Conservation (phyloP, 2,329 filamentous ascomycete species). For the Sporothrix variecibatus region DNA sequence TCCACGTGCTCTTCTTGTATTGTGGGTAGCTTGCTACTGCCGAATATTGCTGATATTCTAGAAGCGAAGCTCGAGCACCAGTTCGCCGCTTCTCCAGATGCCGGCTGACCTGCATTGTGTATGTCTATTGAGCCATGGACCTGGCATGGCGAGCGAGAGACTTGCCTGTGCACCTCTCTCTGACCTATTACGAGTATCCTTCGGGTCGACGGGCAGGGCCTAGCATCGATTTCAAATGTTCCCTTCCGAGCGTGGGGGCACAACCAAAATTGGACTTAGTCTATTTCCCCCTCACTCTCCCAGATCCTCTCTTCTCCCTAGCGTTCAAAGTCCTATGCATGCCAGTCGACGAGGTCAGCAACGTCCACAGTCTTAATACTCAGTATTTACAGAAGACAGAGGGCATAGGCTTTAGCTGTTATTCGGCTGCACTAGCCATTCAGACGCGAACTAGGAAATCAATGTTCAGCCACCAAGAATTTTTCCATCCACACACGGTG, state of each 20-base stretch:
- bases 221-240: conserved; percentile 2
- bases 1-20: not conserved
- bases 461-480: not conserved
- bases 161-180: not conserved
- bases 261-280: conserved; percentile 10
- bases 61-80: not conserved
- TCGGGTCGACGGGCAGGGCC: not conserved
- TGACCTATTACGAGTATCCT: conserved; percentile 1
- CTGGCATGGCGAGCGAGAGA: not conserved
- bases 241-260: conserved; percentile 9
- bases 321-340: conserved; percentile 2
- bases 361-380: not conserved
- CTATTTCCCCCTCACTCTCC: not conserved
- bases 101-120: not conserved
- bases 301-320: not conserved
- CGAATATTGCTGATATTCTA: not conserved
- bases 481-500: not conserved
- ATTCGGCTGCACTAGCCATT: not conserved
- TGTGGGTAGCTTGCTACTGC: not conserved
- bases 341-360: not conserved
- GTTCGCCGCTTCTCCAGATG: not conserved
- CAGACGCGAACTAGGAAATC: not conserved
- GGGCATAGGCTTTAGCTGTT: not conserved
- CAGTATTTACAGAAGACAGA: not conserved
- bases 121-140: not conserved